A percentile compares a stretch with the other conserved stretches of the same genome.
Evolutionary conservation across 1,139 yeast genomes (phyloP).

Genomic region (Scheffersomyces titani): DNA sequence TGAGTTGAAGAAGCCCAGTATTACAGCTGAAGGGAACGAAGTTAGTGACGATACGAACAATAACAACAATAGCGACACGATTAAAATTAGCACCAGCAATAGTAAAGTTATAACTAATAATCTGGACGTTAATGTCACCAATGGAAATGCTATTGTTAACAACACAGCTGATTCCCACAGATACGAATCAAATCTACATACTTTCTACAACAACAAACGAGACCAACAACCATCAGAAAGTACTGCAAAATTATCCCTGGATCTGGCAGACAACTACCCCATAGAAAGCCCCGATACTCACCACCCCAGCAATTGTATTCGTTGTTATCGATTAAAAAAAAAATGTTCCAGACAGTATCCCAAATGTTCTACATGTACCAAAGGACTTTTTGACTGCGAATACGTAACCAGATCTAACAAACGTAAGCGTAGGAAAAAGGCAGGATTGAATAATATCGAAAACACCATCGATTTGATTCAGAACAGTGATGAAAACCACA

Average conservation of each 20-base stretch:
- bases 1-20: background rate
- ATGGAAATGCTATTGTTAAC: background rate
- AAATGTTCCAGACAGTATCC: conserved; percentile 44
- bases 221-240: background rate
- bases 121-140: too few relatives aligned
- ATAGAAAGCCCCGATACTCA: conserved; percentile 26
- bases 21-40: background rate
- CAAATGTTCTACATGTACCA: conserved; percentile 36
- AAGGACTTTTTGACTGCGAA: conserved; percentile 38
- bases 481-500: conserved; percentile 2
- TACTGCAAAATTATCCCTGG: conserved; percentile 1
- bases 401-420: conserved; percentile 35
- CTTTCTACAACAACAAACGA: background rate
- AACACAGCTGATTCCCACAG: background rate
- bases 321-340: conserved; percentile 47
- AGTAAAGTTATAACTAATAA: background rate
- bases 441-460: background rate
- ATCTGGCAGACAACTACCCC: conserved; percentile 7
- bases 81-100: background rate
- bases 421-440: conserved; percentile 16
- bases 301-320: conserved; percentile 39
- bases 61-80: background rate
- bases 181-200: background rate
- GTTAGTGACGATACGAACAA: background rate
- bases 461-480: conserved; percentile 1